Percentiles rank a stretch among this genome's conserved stretches.
Evolutionary conservation across 805 yeast genomes (phyloP).

Genomic region (Jamesozyma spencerorum): DNA sequence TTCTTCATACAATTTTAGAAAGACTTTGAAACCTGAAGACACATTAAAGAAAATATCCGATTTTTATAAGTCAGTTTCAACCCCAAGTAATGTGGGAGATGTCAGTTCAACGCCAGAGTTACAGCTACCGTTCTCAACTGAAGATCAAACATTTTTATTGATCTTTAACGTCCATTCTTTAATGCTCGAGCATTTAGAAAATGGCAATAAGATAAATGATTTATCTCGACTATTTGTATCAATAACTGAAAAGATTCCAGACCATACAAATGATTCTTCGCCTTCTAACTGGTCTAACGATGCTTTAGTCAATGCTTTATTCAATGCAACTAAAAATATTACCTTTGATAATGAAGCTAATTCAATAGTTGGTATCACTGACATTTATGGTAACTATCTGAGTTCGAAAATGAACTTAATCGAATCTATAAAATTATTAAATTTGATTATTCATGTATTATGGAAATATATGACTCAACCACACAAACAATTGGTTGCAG

Average conservation of each 20-base stretch:
- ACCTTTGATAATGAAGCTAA: conserved; percentile 1
- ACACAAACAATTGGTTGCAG: conserved; percentile 60
- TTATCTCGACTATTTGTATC: conserved; percentile 31
- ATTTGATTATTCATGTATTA: conserved; percentile 33
- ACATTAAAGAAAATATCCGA: conserved; percentile 24
- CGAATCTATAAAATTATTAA: conserved; percentile 18
- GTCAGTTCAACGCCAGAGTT: conserved; percentile 12
- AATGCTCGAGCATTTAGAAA: conserved; percentile 16
- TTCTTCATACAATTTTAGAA: conserved; percentile 21
- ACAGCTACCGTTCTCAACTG: conserved; percentile 33
- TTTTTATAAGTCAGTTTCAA: conserved; percentile 28
- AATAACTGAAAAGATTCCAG: conserved; percentile 41
- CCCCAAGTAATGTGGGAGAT: conserved; percentile 7
- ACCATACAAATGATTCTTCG: too few relatives aligned
- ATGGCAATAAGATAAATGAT: conserved; percentile 21
- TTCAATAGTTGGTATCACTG: conserved; percentile 20
- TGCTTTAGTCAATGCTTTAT: conserved; percentile 19
- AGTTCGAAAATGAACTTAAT: conserved; percentile 18
- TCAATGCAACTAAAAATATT: not conserved
- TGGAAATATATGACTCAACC: conserved; percentile 47
- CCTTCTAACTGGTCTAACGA: conserved; percentile 31
- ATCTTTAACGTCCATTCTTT: conserved; percentile 28
- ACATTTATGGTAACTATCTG: conserved; percentile 27
- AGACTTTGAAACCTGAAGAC: conserved; percentile 10
- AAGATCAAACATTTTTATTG: conserved; percentile 37